Evolutionary conservation across 129 eudicot species (phyloP), one percentile per base, ranked within the genome.

Genomic region (Escallonia rubra): DNA sequence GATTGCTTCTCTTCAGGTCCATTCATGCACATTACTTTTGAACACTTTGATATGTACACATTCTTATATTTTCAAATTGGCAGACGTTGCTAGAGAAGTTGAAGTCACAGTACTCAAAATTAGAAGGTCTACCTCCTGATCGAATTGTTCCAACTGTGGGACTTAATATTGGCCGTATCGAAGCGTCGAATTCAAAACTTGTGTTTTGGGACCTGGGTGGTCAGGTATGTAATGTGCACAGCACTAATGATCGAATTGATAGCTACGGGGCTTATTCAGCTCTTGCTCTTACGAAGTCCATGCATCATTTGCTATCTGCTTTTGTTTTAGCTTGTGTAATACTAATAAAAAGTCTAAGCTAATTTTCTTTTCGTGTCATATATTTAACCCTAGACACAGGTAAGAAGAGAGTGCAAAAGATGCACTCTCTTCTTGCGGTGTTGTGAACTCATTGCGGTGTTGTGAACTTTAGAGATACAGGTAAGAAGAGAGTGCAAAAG

Each of bases 151-250:
- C 98, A 62, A 92, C 98, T 0, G 98, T 92, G 72, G 98, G 98
- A 61, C 96, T 92, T 61, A 92, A 92, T 78, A 92, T 92, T 76
- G 98, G 98, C 69, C 89, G 98, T 43, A 80, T 92, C 59, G 98
- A 92, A 89, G 91, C 84, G 39, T 76, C 89, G 57, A 92, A 89
- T 69, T 53, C 95, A 69, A 89, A 92, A 70, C 92, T 92, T 70
- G 96, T 92, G 48, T 92, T 92, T 71, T 92, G 98, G 98, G 98
- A 92, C 86, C 88, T 92, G 75, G 98, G 98, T 76, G 98, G 98
- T 77, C 98, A 92, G 98, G 96, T 92, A 82, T 75, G 66, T 76
- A 76, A 55, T 43, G 57, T 62, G 41, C 34, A 46, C 60, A 54
- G 4, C 3, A 50, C 38, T 47, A 34, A 72, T 38, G 11, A 38